Conservation (phyloP, 1,284 basidiomycete genomes). For the Xerocomus minutiporus region DNA sequence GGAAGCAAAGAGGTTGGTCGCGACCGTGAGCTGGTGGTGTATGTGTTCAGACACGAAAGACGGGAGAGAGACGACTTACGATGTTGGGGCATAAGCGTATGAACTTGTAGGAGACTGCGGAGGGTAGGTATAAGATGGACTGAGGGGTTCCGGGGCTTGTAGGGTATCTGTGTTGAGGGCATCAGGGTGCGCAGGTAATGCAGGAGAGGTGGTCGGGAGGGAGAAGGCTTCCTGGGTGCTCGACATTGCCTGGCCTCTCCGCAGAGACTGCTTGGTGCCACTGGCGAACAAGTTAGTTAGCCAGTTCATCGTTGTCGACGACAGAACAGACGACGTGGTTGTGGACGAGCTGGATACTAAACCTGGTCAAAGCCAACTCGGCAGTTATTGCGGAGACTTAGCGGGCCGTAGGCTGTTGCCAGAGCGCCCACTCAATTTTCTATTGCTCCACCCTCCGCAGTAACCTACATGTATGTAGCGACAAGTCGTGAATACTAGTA, state of each 20-base stretch:
- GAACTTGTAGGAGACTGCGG: constrained; percentile 42
- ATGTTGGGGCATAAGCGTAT: constrained; percentile 57
- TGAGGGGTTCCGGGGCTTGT: constrained; percentile 45
- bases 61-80: constrained; percentile 42
- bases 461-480: background rate
- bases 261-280: constrained; percentile 41
- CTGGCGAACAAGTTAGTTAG: constrained; percentile 57
- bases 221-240: constrained; percentile 77
- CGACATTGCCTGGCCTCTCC: constrained; percentile 60
- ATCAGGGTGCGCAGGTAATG: constrained; percentile 49
- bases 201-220: constrained; percentile 65
- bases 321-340: constrained; percentile 3
- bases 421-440: constrained; percentile 13
- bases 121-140: constrained; percentile 67
- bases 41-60: constrained; percentile 7
- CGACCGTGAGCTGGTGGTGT: constrained; percentile 44
- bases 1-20: constrained; percentile 61
- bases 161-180: constrained; percentile 53
- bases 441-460: constrained; percentile 16
- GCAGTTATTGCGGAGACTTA: background rate
- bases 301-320: constrained; percentile 58
- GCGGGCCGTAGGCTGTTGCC: background rate
- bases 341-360: constrained; percentile 2
- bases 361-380: constrained; percentile 14
- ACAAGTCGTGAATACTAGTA: background rate